These are phyloP conservation scores for Xylariaceae sp. DNA, from an alignment of 2,329 filamentous ascomycete genomes.

Conservation along the genomic window DNA sequence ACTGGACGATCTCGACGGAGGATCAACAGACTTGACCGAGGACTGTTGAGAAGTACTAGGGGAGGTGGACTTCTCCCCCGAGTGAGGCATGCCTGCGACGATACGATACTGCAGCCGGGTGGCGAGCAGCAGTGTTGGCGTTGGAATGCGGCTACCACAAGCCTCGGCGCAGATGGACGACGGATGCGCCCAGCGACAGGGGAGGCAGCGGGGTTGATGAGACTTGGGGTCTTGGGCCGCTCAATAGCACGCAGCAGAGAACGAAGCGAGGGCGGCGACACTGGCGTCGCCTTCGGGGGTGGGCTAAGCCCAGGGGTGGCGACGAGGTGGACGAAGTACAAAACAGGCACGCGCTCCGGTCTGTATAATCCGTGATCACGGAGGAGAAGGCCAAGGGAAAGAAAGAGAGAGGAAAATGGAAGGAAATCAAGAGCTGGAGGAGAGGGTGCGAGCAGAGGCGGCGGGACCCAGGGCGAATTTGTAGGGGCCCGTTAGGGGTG, in stretches of 20 bases:
- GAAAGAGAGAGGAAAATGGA: constrained; percentile 1
- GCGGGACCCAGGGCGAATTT: constrained; percentile 29
- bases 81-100: constrained; percentile 29
- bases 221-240: too few species aligned
- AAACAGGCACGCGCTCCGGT: constrained; percentile 21
- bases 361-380: constrained; percentile 6
- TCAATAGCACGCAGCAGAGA: too few species aligned
- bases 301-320: constrained; percentile 32
- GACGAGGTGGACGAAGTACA: constrained; percentile 27
- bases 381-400: constrained; percentile 1
- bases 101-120: constrained; percentile 4
- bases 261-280: constrained; percentile 10
- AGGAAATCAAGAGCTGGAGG: background rate
- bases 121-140: constrained; percentile 13
- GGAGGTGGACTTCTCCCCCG: constrained; percentile 29
- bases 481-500: constrained; percentile 18
- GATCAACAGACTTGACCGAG: constrained; percentile 31
- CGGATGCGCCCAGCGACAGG: constrained; percentile 26
- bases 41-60: constrained; percentile 31
- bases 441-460: constrained; percentile 6
- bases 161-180: too few species aligned
- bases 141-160: constrained; percentile 1
- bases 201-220: constrained; percentile 15
- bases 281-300: constrained; percentile 30
- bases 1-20: constrained; percentile 27